A percentile compares a stretch with the other conserved stretches of the same genome.
These are phyloP conservation scores for Vigna reflexopilosa DNA, from an alignment of 306 rosid species.

Conservation along the genomic window DNA sequence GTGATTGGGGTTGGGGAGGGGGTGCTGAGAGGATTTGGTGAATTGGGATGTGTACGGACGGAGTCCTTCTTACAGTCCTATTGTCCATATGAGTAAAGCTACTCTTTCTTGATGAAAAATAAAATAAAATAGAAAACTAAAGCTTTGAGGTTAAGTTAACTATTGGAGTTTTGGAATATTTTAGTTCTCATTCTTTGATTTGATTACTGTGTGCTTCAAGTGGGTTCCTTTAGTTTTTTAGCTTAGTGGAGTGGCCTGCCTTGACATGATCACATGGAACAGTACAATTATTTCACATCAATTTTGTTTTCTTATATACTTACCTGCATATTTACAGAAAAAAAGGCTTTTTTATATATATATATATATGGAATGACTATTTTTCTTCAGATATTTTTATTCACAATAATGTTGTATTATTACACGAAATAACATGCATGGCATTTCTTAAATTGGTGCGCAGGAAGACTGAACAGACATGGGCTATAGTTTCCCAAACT, in stretches of 20 bases:
- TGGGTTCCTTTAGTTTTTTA: neutral
- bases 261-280: neutral
- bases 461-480: slow-evolving; percentile 63
- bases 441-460: slow-evolving; percentile 30
- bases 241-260: neutral
- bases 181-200: neutral
- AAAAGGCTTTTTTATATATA: neutral
- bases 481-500: slow-evolving; percentile 32
- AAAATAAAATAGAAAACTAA: neutral
- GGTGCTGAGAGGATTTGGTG: neutral
- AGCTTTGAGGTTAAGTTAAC: neutral
- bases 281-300: neutral
- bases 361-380: neutral
- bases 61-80: neutral
- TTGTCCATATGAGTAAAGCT: neutral
- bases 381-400: neutral
- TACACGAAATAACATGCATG: slow-evolving; percentile 38
- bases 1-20: slow-evolving; percentile 5
- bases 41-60: slow-evolving; percentile 51
- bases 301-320: neutral
- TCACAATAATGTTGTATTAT: neutral
- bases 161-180: neutral
- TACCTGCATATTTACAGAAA: neutral
- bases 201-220: neutral
- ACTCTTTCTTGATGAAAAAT: neutral